Percentiles rank a stretch among this genome's conserved stretches.
Conservation (phyloP, 1,284 basidiomycete genomes). For the Moesziomyces parantarcticus region DNA sequence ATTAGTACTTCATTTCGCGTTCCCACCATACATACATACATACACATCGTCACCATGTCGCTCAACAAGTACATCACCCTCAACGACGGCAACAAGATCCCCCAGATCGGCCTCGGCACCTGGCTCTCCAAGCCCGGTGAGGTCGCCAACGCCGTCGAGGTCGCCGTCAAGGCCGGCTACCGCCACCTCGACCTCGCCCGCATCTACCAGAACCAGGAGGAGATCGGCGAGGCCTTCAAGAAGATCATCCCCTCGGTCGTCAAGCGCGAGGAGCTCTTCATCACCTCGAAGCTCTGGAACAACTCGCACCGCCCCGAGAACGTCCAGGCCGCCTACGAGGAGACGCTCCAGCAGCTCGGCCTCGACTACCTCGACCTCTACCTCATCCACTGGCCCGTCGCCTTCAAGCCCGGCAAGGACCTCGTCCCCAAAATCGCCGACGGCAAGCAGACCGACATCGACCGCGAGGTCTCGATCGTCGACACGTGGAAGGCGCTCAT, state of each 20-base stretch:
- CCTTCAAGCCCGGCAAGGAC: constrained; percentile 51
- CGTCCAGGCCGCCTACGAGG: constrained; percentile 68
- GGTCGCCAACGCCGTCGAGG: constrained; percentile 75
- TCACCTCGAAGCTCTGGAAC: constrained; percentile 75
- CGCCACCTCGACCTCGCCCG: constrained; percentile 64
- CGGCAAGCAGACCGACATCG: constrained; percentile 72
- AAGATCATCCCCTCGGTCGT: constrained; percentile 68
- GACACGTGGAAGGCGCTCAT: constrained; percentile 86
- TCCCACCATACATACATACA: neutral
- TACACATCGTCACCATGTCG: constrained; percentile 41
- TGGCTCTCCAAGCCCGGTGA: constrained; percentile 82
- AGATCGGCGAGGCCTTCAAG: constrained; percentile 71
- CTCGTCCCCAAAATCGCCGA: constrained; percentile 72
- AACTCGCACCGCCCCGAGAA: constrained; percentile 71
- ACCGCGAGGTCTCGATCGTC: constrained; percentile 74
- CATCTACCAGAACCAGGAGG: constrained; percentile 63
- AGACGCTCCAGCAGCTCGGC: constrained; percentile 68
- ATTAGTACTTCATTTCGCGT: no score
- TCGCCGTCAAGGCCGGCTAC: constrained; percentile 61
- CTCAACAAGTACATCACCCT: constrained; percentile 57
- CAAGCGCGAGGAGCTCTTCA: constrained; percentile 70
- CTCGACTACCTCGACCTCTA: constrained; percentile 68
- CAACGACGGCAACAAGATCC: constrained; percentile 66
- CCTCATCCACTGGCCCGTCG: constrained; percentile 89
- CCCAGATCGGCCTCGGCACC: constrained; percentile 77